A percentile compares a stretch with the other conserved stretches of the same genome.
Conservation (phyloP, 2,329 filamentous ascomycete genomes). For the Aureobasidium melanogenum region DNA sequence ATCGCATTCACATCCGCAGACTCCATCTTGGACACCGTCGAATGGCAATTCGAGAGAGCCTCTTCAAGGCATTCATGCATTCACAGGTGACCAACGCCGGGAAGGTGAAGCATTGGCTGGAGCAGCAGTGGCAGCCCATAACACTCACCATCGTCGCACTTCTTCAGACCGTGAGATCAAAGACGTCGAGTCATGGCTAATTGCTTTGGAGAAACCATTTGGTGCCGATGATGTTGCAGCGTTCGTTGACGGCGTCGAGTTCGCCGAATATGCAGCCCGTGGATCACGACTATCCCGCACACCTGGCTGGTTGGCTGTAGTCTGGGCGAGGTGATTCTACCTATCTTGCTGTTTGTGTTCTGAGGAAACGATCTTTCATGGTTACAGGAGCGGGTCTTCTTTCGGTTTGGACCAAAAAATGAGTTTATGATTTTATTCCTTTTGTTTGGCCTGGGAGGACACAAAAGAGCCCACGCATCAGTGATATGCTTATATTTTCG, state of each 20-base stretch:
- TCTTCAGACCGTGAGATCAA: slow-evolving; percentile 19
- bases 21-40: background rate
- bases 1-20: slow-evolving; percentile 5
- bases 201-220: slow-evolving; percentile 28
- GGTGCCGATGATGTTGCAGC: slow-evolving; percentile 33
- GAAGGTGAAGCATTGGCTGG: slow-evolving; percentile 13
- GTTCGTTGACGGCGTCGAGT: slow-evolving; percentile 30
- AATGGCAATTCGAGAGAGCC: background rate
- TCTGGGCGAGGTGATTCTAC: background rate
- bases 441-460: background rate
- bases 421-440: background rate
- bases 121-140: slow-evolving; percentile 2
- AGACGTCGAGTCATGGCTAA: slow-evolving; percentile 27
- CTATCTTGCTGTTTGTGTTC: background rate
- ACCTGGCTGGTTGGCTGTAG: background rate
- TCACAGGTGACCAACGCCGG: slow-evolving; percentile 22
- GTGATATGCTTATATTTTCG: background rate
- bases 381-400: background rate
- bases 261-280: slow-evolving; percentile 23
- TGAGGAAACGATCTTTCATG: background rate
- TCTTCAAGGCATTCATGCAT: slow-evolving; percentile 39
- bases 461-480: background rate
- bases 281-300: background rate
- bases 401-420: background rate
- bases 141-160: background rate